phyloP scores from a whole-genome alignment of 1,139 yeast genomes.

The Yamadazyma dendronema region DNA sequence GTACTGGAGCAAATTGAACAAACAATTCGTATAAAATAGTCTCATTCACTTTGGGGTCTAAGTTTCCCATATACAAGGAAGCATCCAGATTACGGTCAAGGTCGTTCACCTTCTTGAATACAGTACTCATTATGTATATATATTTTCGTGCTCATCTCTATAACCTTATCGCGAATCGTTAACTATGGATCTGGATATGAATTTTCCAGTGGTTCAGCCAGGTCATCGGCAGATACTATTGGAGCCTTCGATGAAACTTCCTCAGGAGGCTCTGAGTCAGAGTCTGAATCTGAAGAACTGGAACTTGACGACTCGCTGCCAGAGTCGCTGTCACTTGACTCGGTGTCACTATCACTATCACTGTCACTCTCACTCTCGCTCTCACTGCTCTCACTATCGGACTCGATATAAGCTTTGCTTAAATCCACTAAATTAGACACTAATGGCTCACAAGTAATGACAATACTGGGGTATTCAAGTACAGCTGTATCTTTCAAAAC shows the following conservation, averaged over 20 bases:
- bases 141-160: slow-evolving; percentile 1
- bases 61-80: slow-evolving; percentile 79
- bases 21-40: slow-evolving; percentile 73
- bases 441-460: slow-evolving; percentile 26
- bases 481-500: slow-evolving; percentile 57
- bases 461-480: slow-evolving; percentile 75
- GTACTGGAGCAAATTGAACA: slow-evolving; percentile 81
- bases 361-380: slow-evolving; percentile 10
- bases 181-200: not conserved
- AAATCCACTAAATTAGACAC: slow-evolving; percentile 14
- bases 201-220: no score
- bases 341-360: slow-evolving; percentile 13
- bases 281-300: not conserved
- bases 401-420: slow-evolving; percentile 19
- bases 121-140: slow-evolving; percentile 22
- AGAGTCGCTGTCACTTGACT: slow-evolving; percentile 10
- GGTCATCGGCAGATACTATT: no score
- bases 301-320: slow-evolving; percentile 10
- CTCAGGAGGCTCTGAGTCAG: slow-evolving; percentile 13
- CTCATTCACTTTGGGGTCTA: slow-evolving; percentile 74
- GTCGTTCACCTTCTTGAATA: slow-evolving; percentile 35
- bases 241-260: slow-evolving; percentile 20
- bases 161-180: not conserved
- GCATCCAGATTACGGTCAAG: slow-evolving; percentile 59
- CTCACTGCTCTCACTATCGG: not conserved